Evolutionary conservation across 169 alveolate species (phyloP).

Genomic region (Pseudocohnilembus persalinus): DNA sequence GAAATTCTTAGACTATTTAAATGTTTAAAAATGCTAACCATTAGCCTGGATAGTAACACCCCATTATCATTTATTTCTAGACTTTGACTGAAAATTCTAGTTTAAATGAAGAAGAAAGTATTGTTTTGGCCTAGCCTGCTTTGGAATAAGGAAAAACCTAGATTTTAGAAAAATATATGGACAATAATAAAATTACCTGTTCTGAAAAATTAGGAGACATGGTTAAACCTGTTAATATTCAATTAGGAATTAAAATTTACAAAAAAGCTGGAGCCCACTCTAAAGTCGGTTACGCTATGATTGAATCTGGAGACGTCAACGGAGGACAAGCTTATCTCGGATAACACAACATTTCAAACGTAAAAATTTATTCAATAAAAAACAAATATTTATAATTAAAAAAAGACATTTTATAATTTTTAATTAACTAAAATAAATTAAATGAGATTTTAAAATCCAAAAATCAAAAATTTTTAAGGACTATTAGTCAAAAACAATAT

Average conservation of each 20-base stretch:
- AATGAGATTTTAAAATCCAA: too few relatives aligned
- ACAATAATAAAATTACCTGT: constrained; percentile 95
- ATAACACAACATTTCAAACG: background rate
- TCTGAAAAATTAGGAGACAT: constrained; percentile 98
- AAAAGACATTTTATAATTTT: too few relatives aligned
- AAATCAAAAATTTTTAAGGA: too few relatives aligned
- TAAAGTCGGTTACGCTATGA: constrained; percentile 92
- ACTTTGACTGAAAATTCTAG: constrained; percentile 95
- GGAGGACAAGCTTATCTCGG: constrained; percentile 49
- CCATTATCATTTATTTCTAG: constrained; percentile 95
- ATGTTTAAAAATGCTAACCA: constrained; percentile 91
- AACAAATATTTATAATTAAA: too few relatives aligned
- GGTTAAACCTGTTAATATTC: constrained; percentile 87
- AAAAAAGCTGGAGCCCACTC: constrained; percentile 86
- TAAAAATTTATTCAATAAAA: too few relatives aligned
- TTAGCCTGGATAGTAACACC: constrained; percentile 91
- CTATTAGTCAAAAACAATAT: too few relatives aligned
- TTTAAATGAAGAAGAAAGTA: constrained; percentile 95
- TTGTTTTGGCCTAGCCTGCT: constrained; percentile 96
- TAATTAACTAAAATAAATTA: too few relatives aligned
- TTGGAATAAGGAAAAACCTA: constrained; percentile 92
- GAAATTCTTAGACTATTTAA: constrained; percentile 94
- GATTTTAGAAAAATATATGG: constrained; percentile 95
- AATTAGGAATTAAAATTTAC: constrained; percentile 93
- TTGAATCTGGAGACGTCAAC: constrained; percentile 93